Conservation (phyloP, 352 stramenopile species). For the Hyphochytrium catenoides region DNA sequence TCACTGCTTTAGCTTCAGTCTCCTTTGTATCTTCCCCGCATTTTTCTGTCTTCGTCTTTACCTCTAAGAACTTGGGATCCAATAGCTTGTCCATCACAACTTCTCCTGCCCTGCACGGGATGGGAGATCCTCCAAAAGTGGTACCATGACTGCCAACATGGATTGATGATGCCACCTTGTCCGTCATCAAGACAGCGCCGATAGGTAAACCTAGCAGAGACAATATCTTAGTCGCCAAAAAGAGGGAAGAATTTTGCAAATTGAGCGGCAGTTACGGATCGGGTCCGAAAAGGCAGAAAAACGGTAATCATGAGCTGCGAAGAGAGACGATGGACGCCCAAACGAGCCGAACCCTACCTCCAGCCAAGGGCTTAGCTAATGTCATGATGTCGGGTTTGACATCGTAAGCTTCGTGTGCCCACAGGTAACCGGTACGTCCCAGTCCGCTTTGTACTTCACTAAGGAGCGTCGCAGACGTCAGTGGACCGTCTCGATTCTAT, state of each 20-base stretch:
- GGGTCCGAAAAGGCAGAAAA: too few relatives aligned
- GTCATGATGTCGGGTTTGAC: constrained; percentile 88
- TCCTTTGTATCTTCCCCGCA: background rate
- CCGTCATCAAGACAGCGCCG: constrained; percentile 76
- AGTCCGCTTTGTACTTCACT: constrained; percentile 70
- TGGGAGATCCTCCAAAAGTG: constrained; percentile 88
- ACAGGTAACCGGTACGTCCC: constrained; percentile 76
- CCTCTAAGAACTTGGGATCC: constrained; percentile 24
- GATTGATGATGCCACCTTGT: constrained; percentile 67
- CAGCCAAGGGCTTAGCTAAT: constrained; percentile 86
- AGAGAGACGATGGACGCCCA: too few relatives aligned
- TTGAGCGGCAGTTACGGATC: too few relatives aligned
- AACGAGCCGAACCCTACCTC: too few relatives aligned
- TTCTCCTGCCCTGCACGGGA: constrained; percentile 74
- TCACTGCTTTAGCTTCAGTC: constrained; percentile 17
- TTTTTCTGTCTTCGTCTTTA: constrained; percentile 1
- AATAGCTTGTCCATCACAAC: constrained; percentile 48
- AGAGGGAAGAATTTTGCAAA: too few relatives aligned
- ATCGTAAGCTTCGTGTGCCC: constrained; percentile 78
- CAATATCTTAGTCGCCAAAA: too few relatives aligned
- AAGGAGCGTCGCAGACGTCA: too few relatives aligned
- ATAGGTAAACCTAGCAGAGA: too few relatives aligned
- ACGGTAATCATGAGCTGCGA: too few relatives aligned
- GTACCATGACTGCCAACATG: constrained; percentile 76
- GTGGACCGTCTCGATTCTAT: too few relatives aligned